phyloP scores from a whole-genome alignment of 768 basidiomycete genomes.

The Lentinula edodes region DNA sequence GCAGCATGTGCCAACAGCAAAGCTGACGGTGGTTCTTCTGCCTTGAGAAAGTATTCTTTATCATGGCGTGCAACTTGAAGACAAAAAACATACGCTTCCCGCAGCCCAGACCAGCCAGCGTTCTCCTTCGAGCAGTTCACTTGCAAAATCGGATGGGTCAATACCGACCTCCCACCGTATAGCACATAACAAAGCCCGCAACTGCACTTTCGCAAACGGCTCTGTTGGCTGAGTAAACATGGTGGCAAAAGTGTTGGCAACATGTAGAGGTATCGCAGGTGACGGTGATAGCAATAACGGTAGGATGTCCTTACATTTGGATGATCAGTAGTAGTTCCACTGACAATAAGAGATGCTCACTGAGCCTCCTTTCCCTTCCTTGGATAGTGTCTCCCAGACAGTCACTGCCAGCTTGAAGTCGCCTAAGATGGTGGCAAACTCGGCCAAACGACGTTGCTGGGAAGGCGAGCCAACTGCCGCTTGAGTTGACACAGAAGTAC shows the following conservation, averaged over 20 bases:
- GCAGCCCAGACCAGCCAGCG: conserved; percentile 86
- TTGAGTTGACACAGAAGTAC: conserved; percentile 15
- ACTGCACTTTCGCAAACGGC: conserved; percentile 54
- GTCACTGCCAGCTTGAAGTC: conserved; percentile 80
- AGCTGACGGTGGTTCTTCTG: conserved; percentile 78
- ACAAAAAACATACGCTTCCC: conserved; percentile 53
- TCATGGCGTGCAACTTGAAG: not conserved
- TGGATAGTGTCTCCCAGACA: conserved; percentile 84
- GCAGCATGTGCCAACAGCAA: conserved; percentile 81
- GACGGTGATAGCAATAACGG: conserved; percentile 69
- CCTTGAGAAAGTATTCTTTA: conserved; percentile 34
- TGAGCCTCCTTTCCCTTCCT: conserved; percentile 84
- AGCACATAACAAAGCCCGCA: conserved; percentile 63
- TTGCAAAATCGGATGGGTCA: conserved; percentile 49
- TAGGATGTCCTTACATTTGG: conserved; percentile 63
- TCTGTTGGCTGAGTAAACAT: conserved; percentile 41
- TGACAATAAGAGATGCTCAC: conserved; percentile 36
- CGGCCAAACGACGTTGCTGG: conserved; percentile 85
- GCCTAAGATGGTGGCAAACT: conserved; percentile 89
- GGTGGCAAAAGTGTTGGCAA: conserved; percentile 49
- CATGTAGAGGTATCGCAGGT: conserved; percentile 54
- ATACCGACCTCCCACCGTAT: conserved; percentile 78
- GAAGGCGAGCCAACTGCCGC: conserved; percentile 37
- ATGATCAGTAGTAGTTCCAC: not conserved
- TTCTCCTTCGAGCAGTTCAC: conserved; percentile 62